Evolutionary conservation across 176 grass and related monocot genomes (phyloP).

Genomic region (Eleusine indica): DNA sequence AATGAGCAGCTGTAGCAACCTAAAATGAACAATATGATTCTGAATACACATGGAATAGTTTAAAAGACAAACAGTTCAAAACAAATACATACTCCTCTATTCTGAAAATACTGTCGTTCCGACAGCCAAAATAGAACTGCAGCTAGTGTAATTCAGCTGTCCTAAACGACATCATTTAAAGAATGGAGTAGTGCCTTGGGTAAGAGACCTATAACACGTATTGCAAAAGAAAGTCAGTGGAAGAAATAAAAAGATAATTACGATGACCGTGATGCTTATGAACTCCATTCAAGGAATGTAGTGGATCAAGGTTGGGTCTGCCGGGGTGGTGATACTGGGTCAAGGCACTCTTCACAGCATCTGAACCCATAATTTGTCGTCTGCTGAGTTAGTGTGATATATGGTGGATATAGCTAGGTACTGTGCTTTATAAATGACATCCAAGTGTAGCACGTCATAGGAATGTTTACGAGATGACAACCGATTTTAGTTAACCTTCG

Average conservation of each 20-base stretch:
- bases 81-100: neutral
- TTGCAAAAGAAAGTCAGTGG: neutral
- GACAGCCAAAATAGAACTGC: too few relatives aligned
- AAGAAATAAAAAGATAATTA: constrained; percentile 20
- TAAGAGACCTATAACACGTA: neutral
- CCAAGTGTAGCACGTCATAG: constrained; percentile 15
- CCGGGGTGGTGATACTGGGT: neutral
- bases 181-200: neutral
- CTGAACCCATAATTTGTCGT: neutral
- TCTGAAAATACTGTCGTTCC: too few relatives aligned
- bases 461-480: constrained; percentile 27
- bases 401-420: constrained; percentile 17
- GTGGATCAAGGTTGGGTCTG: neutral
- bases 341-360: constrained; percentile 12
- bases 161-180: too few relatives aligned
- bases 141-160: too few relatives aligned
- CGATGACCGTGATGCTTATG: neutral
- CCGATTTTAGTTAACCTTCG: constrained; percentile 10
- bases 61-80: constrained; percentile 9
- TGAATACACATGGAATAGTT: constrained; percentile 9
- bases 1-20: constrained; percentile 4
- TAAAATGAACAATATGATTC: constrained; percentile 10
- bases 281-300: constrained; percentile 25
- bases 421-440: neutral
- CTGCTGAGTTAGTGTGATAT: neutral